Evolutionary conservation across 345 rosid species (phyloP), one percentile per base, ranked within the genome.

Genomic region (Trapa bicornis): DNA sequence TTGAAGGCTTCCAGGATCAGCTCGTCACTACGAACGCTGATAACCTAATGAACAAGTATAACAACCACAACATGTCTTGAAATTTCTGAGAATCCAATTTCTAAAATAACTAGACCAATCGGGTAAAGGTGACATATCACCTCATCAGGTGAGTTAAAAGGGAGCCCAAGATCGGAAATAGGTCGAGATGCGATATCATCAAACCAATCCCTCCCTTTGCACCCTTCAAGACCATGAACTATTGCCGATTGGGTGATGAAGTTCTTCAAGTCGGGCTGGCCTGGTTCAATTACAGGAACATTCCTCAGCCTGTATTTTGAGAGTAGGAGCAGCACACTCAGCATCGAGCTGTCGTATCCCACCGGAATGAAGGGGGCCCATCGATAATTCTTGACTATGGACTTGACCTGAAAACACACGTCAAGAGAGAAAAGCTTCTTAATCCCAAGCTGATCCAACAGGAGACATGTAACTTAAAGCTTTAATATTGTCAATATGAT

Each of bases 171-270:
- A 79, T 89, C 90, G 41, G 88, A 75, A 57, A 93, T 84, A n/a
- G 86, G 79, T 13, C 67, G 74, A 57, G 85, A 69, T 0, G 96
- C 75, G 38, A 89, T 86, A 68, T 79, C 76, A 73, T 93, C 97
- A 47, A 93, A 93, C 97, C 97, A 93, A 76, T 88, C 97, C 81
- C 96, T 86, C 11, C 98, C 96, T 71, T 72, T 81, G 76, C 96
- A 89, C 14, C 84, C 83, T 73, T 92, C 86, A 16, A 88, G 91
- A 63, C 93, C 98, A 33, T 79, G 85, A 75, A 93, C 78, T 65
- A 89, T 77, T 4, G 97, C 93, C 65, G 96, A 79, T 70, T 93
- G 98, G 75, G 97, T 89, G 68, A 89, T 85, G 78, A 80, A 88
- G 82, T 93, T 89, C 79, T 84, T 77, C 60, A 93, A 76, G 68